Evolutionary conservation across 2,329 filamentous ascomycete species (phyloP), one percentile per base, ranked within the genome.

Genomic region (Aspergillus sp.): DNA sequence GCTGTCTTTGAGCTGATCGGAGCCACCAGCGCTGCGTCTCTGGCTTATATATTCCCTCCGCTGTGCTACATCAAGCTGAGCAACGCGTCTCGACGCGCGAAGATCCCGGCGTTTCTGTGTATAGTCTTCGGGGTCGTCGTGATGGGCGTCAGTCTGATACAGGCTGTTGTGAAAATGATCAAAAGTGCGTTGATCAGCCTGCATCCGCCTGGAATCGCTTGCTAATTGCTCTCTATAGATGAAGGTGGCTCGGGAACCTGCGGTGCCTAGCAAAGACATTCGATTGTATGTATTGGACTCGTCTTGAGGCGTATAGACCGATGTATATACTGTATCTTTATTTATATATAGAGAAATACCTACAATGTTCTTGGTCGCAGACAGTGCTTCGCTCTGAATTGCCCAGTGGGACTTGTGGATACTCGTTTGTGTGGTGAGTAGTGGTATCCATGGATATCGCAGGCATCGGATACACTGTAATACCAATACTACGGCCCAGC

Each of bases 1-100:
- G 76, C 84, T 27, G 89, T 98, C 1, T 95, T 98, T 53, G 91
- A 98, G 65, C 69, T 98, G 12, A 91, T 98, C 36, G 91, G 91
- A 40, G 86, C 91, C 5, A 98, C 91, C 22, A 93, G 84, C 55
- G 91, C 91, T 3, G 91, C 88, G 48, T 86, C 86, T 5, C 72
- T 98, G 58, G 91, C 91, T 0, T 98, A 96, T 56, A 94, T 98
- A 30, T 66, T 98, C 39, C 91, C 91, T 40, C 91, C 91, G 15
- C 66, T 96, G 35, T 98, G 91, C 62, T 98, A 91, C 59, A 82
- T 98, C 53, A 94, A 93, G 64, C 68, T 98, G 39, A 89, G 84
- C 45, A 86, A 78, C 36, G 67, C 78, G 45, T 80, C 75, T 51
- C 82, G 79, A 70, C 79, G 74, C 56, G 86, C 81, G 12, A 79